phyloP scores from a whole-genome alignment of 2,329 filamentous ascomycete species.

The Sphaerostilbella broomeana region DNA sequence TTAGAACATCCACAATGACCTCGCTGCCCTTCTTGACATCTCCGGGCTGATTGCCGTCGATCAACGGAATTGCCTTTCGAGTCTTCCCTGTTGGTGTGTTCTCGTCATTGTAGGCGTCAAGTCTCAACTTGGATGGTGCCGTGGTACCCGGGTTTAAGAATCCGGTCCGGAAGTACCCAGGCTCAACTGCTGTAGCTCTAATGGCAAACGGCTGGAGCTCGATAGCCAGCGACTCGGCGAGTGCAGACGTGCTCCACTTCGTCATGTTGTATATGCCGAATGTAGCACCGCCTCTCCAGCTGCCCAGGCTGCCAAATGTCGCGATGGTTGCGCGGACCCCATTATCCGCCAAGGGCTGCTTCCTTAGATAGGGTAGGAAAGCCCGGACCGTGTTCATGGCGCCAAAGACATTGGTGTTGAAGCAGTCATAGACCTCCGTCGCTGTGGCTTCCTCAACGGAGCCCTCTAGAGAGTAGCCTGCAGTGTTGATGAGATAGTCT shows the following conservation, averaged over 20 bases:
- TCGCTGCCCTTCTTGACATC: slow-evolving; percentile 47
- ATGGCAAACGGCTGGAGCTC: slow-evolving; percentile 43
- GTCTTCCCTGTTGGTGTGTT: slow-evolving; percentile 22
- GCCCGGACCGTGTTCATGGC: slow-evolving; percentile 42
- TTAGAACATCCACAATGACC: slow-evolving; percentile 50
- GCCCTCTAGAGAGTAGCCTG: slow-evolving; percentile 39
- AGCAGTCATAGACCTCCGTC: slow-evolving; percentile 32
- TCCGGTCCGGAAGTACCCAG: slow-evolving; percentile 46
- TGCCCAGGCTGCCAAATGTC: slow-evolving; percentile 42
- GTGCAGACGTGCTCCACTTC: slow-evolving; percentile 40
- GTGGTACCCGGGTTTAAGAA: slow-evolving; percentile 36
- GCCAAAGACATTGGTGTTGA: slow-evolving; percentile 50
- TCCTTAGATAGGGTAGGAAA: slow-evolving; percentile 41
- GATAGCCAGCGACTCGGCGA: slow-evolving; percentile 36
- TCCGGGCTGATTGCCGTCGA: slow-evolving; percentile 45
- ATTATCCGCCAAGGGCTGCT: slow-evolving; percentile 22
- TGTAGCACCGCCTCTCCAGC: slow-evolving; percentile 33
- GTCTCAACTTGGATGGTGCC: slow-evolving; percentile 22
- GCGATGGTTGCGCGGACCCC: slow-evolving; percentile 28
- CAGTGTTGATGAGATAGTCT: slow-evolving; percentile 43
- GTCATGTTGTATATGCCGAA: slow-evolving; percentile 37
- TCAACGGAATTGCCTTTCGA: slow-evolving; percentile 25
- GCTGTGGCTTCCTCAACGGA: slow-evolving; percentile 34
- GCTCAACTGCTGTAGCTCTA: slow-evolving; percentile 37
- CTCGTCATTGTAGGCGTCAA: slow-evolving; percentile 28